Base-by-base conservation (phyloP, 2,329 filamentous ascomycete species). In the Dothideomycetidae sp. region DNA sequence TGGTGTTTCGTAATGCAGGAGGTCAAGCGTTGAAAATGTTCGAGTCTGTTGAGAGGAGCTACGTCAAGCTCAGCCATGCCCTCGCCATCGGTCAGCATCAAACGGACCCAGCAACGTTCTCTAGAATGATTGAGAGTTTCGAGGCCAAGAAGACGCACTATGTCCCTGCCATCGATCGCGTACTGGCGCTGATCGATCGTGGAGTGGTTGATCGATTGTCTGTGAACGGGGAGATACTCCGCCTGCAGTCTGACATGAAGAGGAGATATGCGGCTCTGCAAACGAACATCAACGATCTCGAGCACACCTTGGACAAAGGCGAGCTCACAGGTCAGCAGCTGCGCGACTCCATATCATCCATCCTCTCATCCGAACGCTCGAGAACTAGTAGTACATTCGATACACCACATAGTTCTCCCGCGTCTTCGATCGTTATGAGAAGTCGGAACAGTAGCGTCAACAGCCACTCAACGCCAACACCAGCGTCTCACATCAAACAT, bases 81-180 rank as follows among this genome's bases (percentile, higher is more conserved):
- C 66, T 93, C 11, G 82, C 93, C 41, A 67, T 73, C 9, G 78
- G 77, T 5, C 68, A 79, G 50, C 79, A 90, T 46, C 60, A 84
- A 42, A 79, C 77, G 10, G 83, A 81, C 50, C 73, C 75, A 14
- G 64, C 76, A 4, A 65, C 67, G 2, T 70, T 90, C 60, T 66
- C 68, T 43, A 92, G 90, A 61, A 88, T 85, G 57, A 76, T 93
- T 29, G 85, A 93, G 56, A 92, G 72, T 49, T 98, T 93, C 56
- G 86, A 94, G 54, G 83, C 81, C 30, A 98, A 96, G 66, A 92
- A 88, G 58, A 75, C 75, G 42, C 88, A 96, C 55, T 98, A 96
- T 52, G 81, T 85, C 1, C 83, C 86, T 7, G 88, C 90, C 2
- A 92, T 98, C 53, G 83, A 90, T 54, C 74, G 86, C 29, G 84